Evolutionary conservation across 306 rosid genomes (phyloP), one percentile per base, ranked within the genome.

Genomic region (Purshia tridentata): DNA sequence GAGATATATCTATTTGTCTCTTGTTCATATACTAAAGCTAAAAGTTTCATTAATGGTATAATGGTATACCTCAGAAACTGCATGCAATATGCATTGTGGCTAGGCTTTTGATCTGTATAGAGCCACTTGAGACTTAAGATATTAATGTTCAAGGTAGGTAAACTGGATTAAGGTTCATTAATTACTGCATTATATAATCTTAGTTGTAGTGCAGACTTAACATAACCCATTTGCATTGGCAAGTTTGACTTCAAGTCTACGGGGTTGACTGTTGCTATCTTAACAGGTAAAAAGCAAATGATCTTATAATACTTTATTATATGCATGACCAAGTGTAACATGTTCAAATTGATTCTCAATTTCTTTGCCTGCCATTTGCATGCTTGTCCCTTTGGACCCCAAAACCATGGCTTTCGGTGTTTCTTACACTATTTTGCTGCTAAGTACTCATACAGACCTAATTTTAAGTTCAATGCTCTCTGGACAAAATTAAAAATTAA

Each of bases 201-300:
- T 42, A 57, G 70, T 67, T 73, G 71, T 68, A 67, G 16, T 13
- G 69, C 82, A 73, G 55, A 69, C 35, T 29, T 29, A 62, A 29
- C 42, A 72, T 53, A 51, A 6, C 57, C 78, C 18, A 45, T 9
- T 57, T 60, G 56, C 58, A 65, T 11, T n/a, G 44, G 44, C 60
- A 70, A 41, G 3, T 57, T 74, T 80, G 80, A 84, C 82, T 63
- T 29, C 47, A 51, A 69, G 74, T 53, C 68, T 22, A 37, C 56
- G 50, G 48, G 22, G 76, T 77, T 85, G 85, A 82, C 85, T 79
- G 59, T 82, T 42, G 75, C 83, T 79, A 46, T 77, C 85, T 70
- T 63, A 74, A 84, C 65, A 44, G 86, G 86, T 79, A 74, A 79
- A 85, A 85, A 85, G 83, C 46, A 48, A 40, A 42, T 59, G 35